These are phyloP conservation scores for Excoecaria cochinchinensis DNA, from an alignment of 345 rosid genomes.

Conservation along the genomic window DNA sequence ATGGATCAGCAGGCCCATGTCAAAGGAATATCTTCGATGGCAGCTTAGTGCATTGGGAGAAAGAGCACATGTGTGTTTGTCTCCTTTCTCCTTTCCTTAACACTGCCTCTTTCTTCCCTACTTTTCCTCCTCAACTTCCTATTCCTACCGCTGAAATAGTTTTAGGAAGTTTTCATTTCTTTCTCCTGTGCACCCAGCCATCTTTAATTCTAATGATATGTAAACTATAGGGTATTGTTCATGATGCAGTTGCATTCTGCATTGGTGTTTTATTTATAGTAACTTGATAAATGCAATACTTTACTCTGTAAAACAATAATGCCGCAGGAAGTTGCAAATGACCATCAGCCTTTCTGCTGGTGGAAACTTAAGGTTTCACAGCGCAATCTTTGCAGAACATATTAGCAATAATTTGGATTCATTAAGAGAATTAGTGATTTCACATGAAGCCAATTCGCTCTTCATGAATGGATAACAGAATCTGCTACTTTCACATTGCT, in stretches of 20 bases:
- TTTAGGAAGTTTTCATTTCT: constrained; percentile 36
- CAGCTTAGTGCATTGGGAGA: constrained; percentile 98
- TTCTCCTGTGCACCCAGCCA: constrained; percentile 26
- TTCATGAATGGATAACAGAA: background rate
- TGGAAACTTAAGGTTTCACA: background rate
- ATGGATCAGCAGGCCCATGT: constrained; percentile 99
- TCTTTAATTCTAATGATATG: constrained; percentile 33
- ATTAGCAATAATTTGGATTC: background rate
- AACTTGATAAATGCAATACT: background rate
- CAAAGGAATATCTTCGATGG: constrained; percentile 99
- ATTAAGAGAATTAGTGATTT: background rate
- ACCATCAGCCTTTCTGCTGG: constrained; percentile 1
- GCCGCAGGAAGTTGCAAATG: background rate
- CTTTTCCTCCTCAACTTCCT: constrained; percentile 77
- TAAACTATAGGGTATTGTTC: constrained; percentile 12
- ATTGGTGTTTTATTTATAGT: background rate
- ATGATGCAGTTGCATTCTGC: background rate
- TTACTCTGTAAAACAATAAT: background rate
- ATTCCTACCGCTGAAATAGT: constrained; percentile 42
- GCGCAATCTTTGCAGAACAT: background rate
- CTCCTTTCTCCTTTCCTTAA: constrained; percentile 99
- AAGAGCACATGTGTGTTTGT: constrained; percentile 99
- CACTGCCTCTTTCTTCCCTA: constrained; percentile 87
- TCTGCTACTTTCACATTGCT: background rate
- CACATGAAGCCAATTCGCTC: background rate